A percentile compares a stretch with the other conserved stretches of the same genome.
phyloP scores from a whole-genome alignment of 352 stramenopile species.

The Phytophthora hibernalis region DNA sequence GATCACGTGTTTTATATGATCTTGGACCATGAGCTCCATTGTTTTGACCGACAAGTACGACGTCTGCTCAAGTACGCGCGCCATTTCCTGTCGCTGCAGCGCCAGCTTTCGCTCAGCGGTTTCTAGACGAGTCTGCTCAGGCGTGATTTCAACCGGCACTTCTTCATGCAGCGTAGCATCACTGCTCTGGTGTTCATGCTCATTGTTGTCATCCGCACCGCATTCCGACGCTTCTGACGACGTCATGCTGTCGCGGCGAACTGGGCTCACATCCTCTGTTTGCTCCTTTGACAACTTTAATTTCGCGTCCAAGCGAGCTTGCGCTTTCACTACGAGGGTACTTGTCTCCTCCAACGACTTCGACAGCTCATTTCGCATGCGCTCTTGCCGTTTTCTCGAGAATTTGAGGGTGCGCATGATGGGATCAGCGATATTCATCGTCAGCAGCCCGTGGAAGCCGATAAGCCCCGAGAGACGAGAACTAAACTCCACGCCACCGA shows the following conservation, averaged over 20 bases:
- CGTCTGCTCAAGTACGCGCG: slow-evolving; percentile 45
- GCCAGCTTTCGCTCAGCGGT: slow-evolving; percentile 40
- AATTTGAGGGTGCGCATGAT: slow-evolving; percentile 64
- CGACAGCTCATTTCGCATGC: slow-evolving; percentile 49
- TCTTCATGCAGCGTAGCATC: slow-evolving; percentile 15
- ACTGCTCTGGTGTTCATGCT: slow-evolving; percentile 5
- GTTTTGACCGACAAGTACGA: slow-evolving; percentile 54
- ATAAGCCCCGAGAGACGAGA: slow-evolving; percentile 36
- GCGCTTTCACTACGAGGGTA: slow-evolving; percentile 29
- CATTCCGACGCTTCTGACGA: slow-evolving; percentile 30
- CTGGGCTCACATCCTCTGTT: slow-evolving; percentile 5
- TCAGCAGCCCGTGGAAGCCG: slow-evolving; percentile 47
- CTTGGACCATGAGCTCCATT: slow-evolving; percentile 65
- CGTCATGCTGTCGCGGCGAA: slow-evolving; percentile 26
- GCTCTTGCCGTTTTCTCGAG: slow-evolving; percentile 54
- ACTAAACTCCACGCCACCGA: slow-evolving; percentile 11
- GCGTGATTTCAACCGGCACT: slow-evolving; percentile 18
- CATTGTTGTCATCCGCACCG: slow-evolving; percentile 24
- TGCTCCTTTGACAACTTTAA: background rate
- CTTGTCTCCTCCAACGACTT: slow-evolving; percentile 46
- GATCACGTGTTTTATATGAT: slow-evolving; percentile 52
- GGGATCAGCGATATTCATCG: slow-evolving; percentile 51
- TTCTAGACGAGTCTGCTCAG: slow-evolving; percentile 24
- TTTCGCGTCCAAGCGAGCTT: slow-evolving; percentile 9
- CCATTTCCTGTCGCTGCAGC: slow-evolving; percentile 45